Percentiles rank a stretch among this genome's conserved stretches.
These are phyloP conservation scores for Termitomyces sp. DNA, from an alignment of 768 basidiomycete genomes.

Conservation along the genomic window DNA sequence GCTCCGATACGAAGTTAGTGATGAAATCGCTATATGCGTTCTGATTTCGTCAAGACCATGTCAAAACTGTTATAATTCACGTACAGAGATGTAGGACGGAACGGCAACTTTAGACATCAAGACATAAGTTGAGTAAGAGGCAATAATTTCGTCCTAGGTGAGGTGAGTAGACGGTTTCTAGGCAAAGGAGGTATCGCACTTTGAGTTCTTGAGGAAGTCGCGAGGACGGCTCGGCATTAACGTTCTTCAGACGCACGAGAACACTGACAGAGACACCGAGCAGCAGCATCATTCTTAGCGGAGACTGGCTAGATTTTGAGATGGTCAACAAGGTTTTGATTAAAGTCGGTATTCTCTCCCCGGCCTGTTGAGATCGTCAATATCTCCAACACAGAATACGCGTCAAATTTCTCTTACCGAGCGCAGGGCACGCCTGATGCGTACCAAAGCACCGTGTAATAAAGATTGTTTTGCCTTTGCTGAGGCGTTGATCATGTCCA, in stretches of 20 bases:
- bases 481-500: slow-evolving; percentile 59
- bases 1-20: slow-evolving; percentile 41
- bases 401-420: slow-evolving; percentile 39
- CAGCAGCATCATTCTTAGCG: slow-evolving; percentile 43
- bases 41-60: slow-evolving; percentile 27
- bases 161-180: neutral
- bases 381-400: neutral
- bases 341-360: slow-evolving; percentile 42
- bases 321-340: slow-evolving; percentile 52
- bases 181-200: slow-evolving; percentile 25
- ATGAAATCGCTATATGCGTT: slow-evolving; percentile 63
- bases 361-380: slow-evolving; percentile 27
- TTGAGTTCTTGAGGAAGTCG: slow-evolving; percentile 45
- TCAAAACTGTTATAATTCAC: slow-evolving; percentile 16
- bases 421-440: slow-evolving; percentile 64
- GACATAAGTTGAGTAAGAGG: slow-evolving; percentile 56
- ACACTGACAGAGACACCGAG: slow-evolving; percentile 73
- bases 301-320: slow-evolving; percentile 45
- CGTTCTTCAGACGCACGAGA: slow-evolving; percentile 58
- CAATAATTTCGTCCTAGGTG: slow-evolving; percentile 52
- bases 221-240: slow-evolving; percentile 39
- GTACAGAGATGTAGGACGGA: slow-evolving; percentile 56
- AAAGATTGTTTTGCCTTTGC: slow-evolving; percentile 54
- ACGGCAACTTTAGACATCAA: slow-evolving; percentile 67
- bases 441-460: slow-evolving; percentile 57